phyloP scores from a whole-genome alignment of 805 yeast genomes.

The Starmera quercuum region DNA sequence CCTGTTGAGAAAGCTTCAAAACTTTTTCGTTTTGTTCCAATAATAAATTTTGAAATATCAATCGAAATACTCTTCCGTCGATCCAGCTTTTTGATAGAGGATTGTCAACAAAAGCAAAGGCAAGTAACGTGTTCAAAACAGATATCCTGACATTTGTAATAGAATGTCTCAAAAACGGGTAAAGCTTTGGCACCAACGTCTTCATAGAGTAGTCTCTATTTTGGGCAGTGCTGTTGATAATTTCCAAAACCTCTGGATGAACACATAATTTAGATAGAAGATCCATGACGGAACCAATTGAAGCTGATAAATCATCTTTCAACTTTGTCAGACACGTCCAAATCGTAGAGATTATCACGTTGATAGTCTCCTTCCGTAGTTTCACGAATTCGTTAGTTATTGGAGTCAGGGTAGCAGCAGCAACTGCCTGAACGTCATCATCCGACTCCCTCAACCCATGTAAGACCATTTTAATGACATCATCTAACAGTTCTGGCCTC shows the following conservation, averaged over 20 bases:
- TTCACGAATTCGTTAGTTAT: slow-evolving; percentile 83
- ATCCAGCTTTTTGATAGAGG: slow-evolving; percentile 62
- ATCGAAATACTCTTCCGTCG: slow-evolving; percentile 61
- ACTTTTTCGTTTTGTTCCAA: slow-evolving; percentile 84
- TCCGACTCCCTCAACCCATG: slow-evolving; percentile 76
- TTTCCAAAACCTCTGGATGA: slow-evolving; percentile 65
- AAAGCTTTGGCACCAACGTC: slow-evolving; percentile 78
- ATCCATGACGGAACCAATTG: slow-evolving; percentile 95
- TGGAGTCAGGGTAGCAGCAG: slow-evolving; percentile 89
- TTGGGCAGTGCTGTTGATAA: slow-evolving; percentile 50
- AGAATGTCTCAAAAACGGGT: slow-evolving; percentile 90
- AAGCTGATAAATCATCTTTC: slow-evolving; percentile 88
- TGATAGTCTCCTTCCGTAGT: slow-evolving; percentile 41
- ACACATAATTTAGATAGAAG: slow-evolving; percentile 81
- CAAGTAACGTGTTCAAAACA: slow-evolving; percentile 70
- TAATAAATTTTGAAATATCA: slow-evolving; percentile 78
- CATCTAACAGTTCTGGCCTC: slow-evolving; percentile 49
- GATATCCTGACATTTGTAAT: slow-evolving; percentile 86
- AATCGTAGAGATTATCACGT: slow-evolving; percentile 53
- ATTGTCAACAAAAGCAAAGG: slow-evolving; percentile 59
- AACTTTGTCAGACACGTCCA: slow-evolving; percentile 85
- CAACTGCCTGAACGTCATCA: slow-evolving; percentile 96
- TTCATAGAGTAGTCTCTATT: slow-evolving; percentile 56
- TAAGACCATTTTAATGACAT: slow-evolving; percentile 76
- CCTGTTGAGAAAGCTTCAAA: slow-evolving; percentile 49